Conservation (phyloP, 768 basidiomycete genomes). For the Dentipellis fragilis region DNA sequence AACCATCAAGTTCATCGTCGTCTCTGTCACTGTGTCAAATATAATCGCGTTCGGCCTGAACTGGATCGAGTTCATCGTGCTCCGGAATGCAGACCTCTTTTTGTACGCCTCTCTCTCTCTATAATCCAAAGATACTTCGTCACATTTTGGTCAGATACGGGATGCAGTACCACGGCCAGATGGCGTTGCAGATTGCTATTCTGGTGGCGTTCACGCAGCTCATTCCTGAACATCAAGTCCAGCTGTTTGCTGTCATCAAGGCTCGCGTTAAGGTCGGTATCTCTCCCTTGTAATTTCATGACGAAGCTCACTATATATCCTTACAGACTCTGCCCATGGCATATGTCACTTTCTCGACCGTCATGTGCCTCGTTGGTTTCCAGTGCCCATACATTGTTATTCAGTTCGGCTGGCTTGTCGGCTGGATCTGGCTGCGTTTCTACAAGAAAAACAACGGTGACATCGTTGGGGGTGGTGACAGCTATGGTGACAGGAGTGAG, state of each 20-base stretch:
- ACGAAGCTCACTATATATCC: neutral
- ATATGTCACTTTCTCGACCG: constrained; percentile 82
- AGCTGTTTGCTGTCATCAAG: constrained; percentile 76
- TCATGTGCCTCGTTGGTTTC: constrained; percentile 73
- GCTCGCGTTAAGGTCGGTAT: constrained; percentile 75
- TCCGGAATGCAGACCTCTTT: constrained; percentile 65
- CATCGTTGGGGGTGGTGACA: constrained; percentile 46
- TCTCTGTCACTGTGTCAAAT: constrained; percentile 74
- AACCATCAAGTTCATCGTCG: constrained; percentile 74
- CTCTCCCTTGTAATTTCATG: no score
- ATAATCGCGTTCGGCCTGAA: constrained; percentile 81
- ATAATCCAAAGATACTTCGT: neutral
- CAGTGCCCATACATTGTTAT: constrained; percentile 89
- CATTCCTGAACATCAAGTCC: constrained; percentile 97
- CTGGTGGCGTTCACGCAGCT: constrained; percentile 96
- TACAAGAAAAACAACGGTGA: constrained; percentile 82
- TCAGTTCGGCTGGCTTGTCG: constrained; percentile 98
- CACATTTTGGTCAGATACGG: constrained; percentile 50
- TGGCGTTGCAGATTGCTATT: constrained; percentile 79
- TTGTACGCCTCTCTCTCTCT: constrained; percentile 45
- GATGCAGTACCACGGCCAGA: constrained; percentile 86
- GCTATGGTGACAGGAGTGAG: constrained; percentile 90
- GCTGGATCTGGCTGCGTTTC: constrained; percentile 93
- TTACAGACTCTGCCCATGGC: constrained; percentile 87
- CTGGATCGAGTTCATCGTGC: constrained; percentile 73